These are phyloP conservation scores for Lachnellula subtilissima DNA, from an alignment of 2,329 filamentous ascomycete genomes.

Conservation along the genomic window DNA sequence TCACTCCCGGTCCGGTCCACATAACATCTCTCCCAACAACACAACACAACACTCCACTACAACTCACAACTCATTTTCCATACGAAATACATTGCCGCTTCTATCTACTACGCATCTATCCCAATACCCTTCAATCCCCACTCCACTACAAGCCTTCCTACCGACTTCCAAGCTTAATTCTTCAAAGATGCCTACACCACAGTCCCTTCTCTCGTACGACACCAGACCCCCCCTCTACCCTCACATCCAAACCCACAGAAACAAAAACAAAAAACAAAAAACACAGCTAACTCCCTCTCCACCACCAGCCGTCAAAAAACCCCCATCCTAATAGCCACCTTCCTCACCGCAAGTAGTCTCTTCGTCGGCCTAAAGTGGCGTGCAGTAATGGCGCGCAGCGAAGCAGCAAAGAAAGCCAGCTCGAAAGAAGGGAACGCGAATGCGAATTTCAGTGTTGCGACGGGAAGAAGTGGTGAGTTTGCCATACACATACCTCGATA, in stretches of 20 bases:
- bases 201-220: constrained; percentile 17
- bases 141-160: not conserved
- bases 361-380: constrained; percentile 32
- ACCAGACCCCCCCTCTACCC: not conserved
- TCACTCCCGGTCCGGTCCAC: not conserved
- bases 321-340: constrained; percentile 25
- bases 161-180: not conserved
- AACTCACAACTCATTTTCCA: not conserved
- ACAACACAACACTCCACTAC: not conserved
- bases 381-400: constrained; percentile 29
- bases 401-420: constrained; percentile 29
- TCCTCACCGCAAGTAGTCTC: constrained; percentile 24
- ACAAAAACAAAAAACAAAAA: not conserved
- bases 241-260: not conserved
- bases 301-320: constrained; percentile 21
- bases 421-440: constrained; percentile 10
- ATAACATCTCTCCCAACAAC: constrained; percentile 5
- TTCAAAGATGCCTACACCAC: constrained; percentile 15
- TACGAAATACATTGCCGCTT: not conserved
- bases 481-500: not conserved
- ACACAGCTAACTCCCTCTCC: not conserved
- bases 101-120: not conserved
- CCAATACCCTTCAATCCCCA: not conserved
- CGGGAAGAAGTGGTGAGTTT: constrained; percentile 29
- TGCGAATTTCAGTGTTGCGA: constrained; percentile 26